phyloP scores from a whole-genome alignment of 345 rosid species.

The Sisymbrium irio region DNA sequence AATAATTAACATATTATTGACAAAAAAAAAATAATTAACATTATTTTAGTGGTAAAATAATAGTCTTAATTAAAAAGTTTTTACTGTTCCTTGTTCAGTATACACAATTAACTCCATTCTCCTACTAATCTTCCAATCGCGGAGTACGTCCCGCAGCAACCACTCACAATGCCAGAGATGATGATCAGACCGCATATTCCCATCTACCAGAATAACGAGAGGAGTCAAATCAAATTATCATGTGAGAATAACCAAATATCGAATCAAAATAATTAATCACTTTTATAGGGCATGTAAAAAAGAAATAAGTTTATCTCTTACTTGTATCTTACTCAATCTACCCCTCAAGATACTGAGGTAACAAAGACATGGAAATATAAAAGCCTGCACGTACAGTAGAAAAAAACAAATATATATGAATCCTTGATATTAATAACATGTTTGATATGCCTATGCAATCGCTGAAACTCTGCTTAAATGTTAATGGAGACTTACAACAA shows the following conservation, averaged over 20 bases:
- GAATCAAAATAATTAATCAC: not conserved
- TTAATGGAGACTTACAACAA: constrained; percentile 48
- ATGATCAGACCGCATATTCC: constrained; percentile 45
- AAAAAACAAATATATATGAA: not conserved
- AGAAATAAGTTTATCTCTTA: constrained; percentile 28
- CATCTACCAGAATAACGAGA: constrained; percentile 35
- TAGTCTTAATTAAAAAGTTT: too few relatives aligned
- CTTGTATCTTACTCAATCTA: constrained; percentile 53
- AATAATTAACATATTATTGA: not conserved
- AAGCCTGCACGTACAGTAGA: constrained; percentile 43
- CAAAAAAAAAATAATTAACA: not conserved
- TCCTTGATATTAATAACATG: not conserved
- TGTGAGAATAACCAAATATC: not conserved
- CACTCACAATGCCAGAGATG: constrained; percentile 43
- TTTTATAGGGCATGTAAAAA: not conserved
- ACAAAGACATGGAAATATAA: constrained; percentile 70
- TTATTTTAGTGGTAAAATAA: too few relatives aligned
- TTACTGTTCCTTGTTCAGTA: not conserved
- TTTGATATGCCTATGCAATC: not conserved
- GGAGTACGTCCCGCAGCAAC: constrained; percentile 67
- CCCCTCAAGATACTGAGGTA: constrained; percentile 51
- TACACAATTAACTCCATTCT: constrained; percentile 30
- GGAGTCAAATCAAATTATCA: not conserved
- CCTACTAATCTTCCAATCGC: constrained; percentile 47
- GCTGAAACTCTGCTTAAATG: not conserved